A percentile compares a stretch with the other conserved stretches of the same genome.
Evolutionary conservation across 75 land plant genomes (phyloP).

Genomic region (Larix kaempferi): DNA sequence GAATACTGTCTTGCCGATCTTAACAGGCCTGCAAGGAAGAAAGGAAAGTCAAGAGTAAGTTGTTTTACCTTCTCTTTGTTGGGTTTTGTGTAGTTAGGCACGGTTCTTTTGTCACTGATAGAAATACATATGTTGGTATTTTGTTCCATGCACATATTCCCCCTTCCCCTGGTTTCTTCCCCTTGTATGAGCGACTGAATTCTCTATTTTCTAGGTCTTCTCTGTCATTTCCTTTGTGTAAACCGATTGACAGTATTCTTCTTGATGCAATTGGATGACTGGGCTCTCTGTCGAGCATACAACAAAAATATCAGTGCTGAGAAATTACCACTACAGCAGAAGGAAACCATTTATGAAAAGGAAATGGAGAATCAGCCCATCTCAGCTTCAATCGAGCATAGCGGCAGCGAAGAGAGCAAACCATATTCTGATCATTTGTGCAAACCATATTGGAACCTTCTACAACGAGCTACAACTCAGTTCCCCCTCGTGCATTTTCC

Average conservation of each 20-base stretch:
- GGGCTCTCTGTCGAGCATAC: slow-evolving; percentile 4
- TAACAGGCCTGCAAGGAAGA: slow-evolving; percentile 8
- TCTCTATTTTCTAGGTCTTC: background rate
- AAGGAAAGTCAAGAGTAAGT: slow-evolving; percentile 1
- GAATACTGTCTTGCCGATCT: slow-evolving; percentile 13
- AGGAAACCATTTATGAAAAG: background rate
- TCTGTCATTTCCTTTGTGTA: background rate
- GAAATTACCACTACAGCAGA: background rate
- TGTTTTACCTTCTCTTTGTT: background rate
- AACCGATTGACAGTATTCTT: background rate
- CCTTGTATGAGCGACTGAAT: no score
- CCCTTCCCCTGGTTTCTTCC: no score
- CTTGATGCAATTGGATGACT: slow-evolving; percentile 3
- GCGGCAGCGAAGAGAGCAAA: background rate
- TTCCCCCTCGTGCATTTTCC: background rate
- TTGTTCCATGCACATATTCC: no score
- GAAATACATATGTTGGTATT: background rate
- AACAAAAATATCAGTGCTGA: background rate
- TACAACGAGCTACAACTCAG: background rate
- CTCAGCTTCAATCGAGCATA: background rate
- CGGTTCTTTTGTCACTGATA: background rate
- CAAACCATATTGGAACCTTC: background rate
- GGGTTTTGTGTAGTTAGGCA: background rate
- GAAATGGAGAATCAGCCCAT: background rate
- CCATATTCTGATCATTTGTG: background rate